Percentiles rank a stretch among this genome's conserved stretches.
Evolutionary conservation across 2,329 filamentous ascomycete species (phyloP).

Genomic region (Sporothrix protearum): DNA sequence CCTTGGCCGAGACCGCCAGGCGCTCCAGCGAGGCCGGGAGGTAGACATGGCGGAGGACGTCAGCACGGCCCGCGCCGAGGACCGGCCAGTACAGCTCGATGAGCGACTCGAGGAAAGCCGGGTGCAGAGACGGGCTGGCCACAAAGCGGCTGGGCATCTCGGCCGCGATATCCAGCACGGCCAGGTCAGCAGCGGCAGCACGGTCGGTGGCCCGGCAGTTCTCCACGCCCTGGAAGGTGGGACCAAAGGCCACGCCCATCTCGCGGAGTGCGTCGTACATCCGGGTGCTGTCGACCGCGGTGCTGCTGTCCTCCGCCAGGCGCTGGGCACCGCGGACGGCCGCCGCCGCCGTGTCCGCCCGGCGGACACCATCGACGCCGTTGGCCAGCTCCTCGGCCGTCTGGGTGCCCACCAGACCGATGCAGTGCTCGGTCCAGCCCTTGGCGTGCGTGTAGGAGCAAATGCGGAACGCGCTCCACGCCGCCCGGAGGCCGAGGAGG

Average conservation of each 20-base stretch:
- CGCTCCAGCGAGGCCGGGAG: slow-evolving; percentile 42
- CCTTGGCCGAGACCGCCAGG: slow-evolving; percentile 37
- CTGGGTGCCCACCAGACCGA: slow-evolving; percentile 47
- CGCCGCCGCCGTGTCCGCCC: slow-evolving; percentile 32
- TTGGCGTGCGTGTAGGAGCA: slow-evolving; percentile 50
- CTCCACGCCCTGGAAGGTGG: slow-evolving; percentile 49
- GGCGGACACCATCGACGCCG: slow-evolving; percentile 41
- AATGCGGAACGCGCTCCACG: slow-evolving; percentile 56
- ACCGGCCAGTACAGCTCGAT: slow-evolving; percentile 44
- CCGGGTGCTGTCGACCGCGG: slow-evolving; percentile 34
- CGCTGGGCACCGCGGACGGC: slow-evolving; percentile 33
- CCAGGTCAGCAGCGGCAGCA: slow-evolving; percentile 38
- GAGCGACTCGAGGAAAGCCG: slow-evolving; percentile 41
- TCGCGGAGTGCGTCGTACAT: slow-evolving; percentile 48
- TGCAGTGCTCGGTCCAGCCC: slow-evolving; percentile 58
- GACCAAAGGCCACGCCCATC: slow-evolving; percentile 49
- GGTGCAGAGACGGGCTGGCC: slow-evolving; percentile 38
- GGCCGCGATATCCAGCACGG: slow-evolving; percentile 38
- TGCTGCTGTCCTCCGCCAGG: neutral
- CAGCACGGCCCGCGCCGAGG: slow-evolving; percentile 33
- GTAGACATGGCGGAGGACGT: slow-evolving; percentile 40
- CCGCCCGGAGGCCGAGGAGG: slow-evolving; percentile 42
- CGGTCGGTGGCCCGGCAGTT: slow-evolving; percentile 41
- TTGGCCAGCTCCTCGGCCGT: slow-evolving; percentile 35
- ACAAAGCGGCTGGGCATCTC: slow-evolving; percentile 41